These are phyloP conservation scores for Torulaspora indica DNA, from an alignment of 805 yeast genomes.

Conservation along the genomic window DNA sequence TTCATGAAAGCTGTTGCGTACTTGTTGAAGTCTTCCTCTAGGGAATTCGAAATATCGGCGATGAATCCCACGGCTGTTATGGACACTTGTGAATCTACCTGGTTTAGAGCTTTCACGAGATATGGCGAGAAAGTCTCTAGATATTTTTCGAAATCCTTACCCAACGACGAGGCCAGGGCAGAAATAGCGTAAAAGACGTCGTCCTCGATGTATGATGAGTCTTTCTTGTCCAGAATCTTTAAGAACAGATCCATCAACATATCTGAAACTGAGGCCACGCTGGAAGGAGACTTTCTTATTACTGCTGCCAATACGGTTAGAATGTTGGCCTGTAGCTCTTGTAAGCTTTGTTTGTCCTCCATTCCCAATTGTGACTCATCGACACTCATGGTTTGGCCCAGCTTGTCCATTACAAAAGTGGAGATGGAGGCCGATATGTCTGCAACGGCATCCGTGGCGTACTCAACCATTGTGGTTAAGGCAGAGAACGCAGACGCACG, in stretches of 20 bases:
- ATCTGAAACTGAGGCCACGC: conserved; percentile 68
- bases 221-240: conserved; percentile 57
- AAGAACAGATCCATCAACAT: conserved; percentile 78
- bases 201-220: conserved; percentile 77
- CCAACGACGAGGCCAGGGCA: conserved; percentile 80
- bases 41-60: conserved; percentile 88
- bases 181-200: conserved; percentile 90
- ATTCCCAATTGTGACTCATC: conserved; percentile 53
- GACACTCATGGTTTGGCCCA: conserved; percentile 62
- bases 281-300: conserved; percentile 71
- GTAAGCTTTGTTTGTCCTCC: conserved; percentile 74
- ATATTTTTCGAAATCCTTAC: conserved; percentile 63
- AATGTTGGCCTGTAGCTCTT: conserved; percentile 81
- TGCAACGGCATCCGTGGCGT: conserved; percentile 65
- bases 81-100: conserved; percentile 78
- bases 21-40: conserved; percentile 66
- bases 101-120: conserved; percentile 70
- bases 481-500: conserved; percentile 98
- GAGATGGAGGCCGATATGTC: conserved; percentile 69
- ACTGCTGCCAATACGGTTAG: conserved; percentile 75
- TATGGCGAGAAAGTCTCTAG: conserved; percentile 81
- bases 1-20: conserved; percentile 80
- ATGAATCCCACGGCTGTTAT: conserved; percentile 90
- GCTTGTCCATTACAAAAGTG: conserved; percentile 62
- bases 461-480: conserved; percentile 71